Conservation (phyloP, 2,329 filamentous ascomycete species). For the Sporothrix brunneoviolacea region DNA sequence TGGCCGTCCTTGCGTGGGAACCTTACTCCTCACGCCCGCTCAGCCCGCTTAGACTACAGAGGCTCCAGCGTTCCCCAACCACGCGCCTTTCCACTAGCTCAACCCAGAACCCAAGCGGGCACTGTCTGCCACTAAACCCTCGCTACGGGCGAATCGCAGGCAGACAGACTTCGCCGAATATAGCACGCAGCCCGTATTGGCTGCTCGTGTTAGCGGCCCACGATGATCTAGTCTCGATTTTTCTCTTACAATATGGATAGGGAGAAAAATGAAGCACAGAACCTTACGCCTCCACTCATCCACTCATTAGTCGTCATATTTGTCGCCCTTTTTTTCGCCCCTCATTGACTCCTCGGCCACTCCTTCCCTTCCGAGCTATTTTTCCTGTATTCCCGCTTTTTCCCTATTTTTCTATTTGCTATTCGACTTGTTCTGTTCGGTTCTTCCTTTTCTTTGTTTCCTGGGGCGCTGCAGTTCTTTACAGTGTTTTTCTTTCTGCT, state of each 20-base stretch:
- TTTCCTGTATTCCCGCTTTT: constrained; percentile 11
- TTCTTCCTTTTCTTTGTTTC: neutral
- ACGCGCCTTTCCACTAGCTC: neutral
- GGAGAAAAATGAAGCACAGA: no score
- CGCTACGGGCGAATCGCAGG: neutral
- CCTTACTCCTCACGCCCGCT: constrained; percentile 1
- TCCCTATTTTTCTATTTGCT: neutral
- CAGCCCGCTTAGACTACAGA: no score
- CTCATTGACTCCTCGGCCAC: constrained; percentile 16
- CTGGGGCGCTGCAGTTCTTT: neutral
- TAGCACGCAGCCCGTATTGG: no score
- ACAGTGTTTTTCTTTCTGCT: neutral
- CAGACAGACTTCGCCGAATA: no score
- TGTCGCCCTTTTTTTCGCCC: constrained; percentile 16
- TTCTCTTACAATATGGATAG: no score
- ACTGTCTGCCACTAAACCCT: neutral
- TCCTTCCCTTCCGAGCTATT: constrained; percentile 16
- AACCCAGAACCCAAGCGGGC: constrained; percentile 3
- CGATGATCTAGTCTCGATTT: constrained; percentile 9
- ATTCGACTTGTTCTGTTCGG: neutral
- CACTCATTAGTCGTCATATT: constrained; percentile 15
- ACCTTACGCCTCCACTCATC: no score
- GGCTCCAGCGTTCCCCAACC: neutral
- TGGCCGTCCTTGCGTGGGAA: neutral
- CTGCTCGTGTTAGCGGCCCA: constrained; percentile 3